Evolutionary conservation across 768 basidiomycete species (phyloP), one percentile per base, ranked within the genome.

Genomic region (Mycena belliarum): DNA sequence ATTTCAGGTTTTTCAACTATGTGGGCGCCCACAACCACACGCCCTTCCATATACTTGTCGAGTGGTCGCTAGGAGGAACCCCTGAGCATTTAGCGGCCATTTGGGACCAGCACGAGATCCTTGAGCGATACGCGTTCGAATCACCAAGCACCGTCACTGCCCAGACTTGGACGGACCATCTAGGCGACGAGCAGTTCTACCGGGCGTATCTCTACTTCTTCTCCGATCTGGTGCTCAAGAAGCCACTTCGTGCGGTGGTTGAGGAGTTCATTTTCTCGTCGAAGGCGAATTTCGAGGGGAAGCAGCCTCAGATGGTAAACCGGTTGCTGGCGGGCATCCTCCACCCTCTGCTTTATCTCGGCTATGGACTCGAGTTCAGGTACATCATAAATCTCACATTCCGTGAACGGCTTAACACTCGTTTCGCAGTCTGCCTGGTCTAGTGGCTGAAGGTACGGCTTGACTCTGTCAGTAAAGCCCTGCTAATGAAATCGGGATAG

Each of bases 321-420:
- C 79, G 87, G 12, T 78, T 85, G 59, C 35, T 86, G n/a, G 75
- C 76, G 1, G 86, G 84, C 2, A 64, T 87, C 9, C 25, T 89
- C 6, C 88, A 91, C 63, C 83, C 88, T 0, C 53, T 88, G 38
- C 88, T 90, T 43, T 85, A 89, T 62, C 62, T 72, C 3, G 87
- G 85, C 15, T 82, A 82, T 68, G 87, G 86, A 4, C 68, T 79
- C 4, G 88, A 89, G 66, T 88, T 88, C 57, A 74, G 24, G 56
- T 57, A 44, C 32, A 15, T 56, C 48, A 71, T 9, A 49, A 26
- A 43, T 49, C 12, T 35, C n/a, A 25, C 14, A 25, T 41, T 38
- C 12, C 37, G 37, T 33, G 25, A 23, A 53, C 55, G 38, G 38
- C 40, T 56, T 41, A 33, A 43, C 50, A 40, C 51, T 52, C 28